These are phyloP conservation scores for Trichosporon sp. DNA, from an alignment of 1,284 basidiomycete genomes.

Conservation along the genomic window DNA sequence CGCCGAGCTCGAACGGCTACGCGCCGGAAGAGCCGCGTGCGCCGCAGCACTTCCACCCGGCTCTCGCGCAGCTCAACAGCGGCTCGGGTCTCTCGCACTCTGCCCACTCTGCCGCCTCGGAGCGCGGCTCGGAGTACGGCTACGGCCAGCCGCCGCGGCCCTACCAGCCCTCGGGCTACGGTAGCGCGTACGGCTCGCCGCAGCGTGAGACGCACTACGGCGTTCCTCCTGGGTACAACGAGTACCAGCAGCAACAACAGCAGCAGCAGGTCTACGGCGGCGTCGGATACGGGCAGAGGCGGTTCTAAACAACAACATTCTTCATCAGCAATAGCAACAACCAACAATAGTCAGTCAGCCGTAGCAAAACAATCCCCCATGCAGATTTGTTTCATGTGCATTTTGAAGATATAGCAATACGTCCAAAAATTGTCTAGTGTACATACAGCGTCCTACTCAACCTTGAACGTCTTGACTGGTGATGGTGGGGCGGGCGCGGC, in stretches of 20 bases:
- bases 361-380: slow-evolving; percentile 16
- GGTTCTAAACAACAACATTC: slow-evolving; percentile 11
- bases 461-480: neutral
- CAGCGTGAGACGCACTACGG: slow-evolving; percentile 22
- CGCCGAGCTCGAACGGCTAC: slow-evolving; percentile 30
- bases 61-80: slow-evolving; percentile 33
- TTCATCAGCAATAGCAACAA: slow-evolving; percentile 1
- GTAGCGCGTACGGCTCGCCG: slow-evolving; percentile 22
- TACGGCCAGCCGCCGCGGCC: slow-evolving; percentile 14
- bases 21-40: slow-evolving; percentile 27
- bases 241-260: neutral
- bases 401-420: too few species aligned
- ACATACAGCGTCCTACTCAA: slow-evolving; percentile 4
- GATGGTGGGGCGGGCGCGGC: neutral
- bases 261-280: slow-evolving; percentile 17
- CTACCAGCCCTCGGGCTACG: slow-evolving; percentile 14
- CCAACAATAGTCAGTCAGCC: slow-evolving; percentile 1
- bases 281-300: slow-evolving; percentile 15
- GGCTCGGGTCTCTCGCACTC: slow-evolving; percentile 22
- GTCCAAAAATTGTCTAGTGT: neutral
- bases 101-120: slow-evolving; percentile 8
- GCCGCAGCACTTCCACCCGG: slow-evolving; percentile 30
- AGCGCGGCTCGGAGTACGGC: slow-evolving; percentile 1
- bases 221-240: slow-evolving; percentile 5
- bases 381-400: slow-evolving; percentile 18